phyloP scores from a whole-genome alignment of 2,329 filamentous ascomycete genomes.

The Beauveria sp. region DNA sequence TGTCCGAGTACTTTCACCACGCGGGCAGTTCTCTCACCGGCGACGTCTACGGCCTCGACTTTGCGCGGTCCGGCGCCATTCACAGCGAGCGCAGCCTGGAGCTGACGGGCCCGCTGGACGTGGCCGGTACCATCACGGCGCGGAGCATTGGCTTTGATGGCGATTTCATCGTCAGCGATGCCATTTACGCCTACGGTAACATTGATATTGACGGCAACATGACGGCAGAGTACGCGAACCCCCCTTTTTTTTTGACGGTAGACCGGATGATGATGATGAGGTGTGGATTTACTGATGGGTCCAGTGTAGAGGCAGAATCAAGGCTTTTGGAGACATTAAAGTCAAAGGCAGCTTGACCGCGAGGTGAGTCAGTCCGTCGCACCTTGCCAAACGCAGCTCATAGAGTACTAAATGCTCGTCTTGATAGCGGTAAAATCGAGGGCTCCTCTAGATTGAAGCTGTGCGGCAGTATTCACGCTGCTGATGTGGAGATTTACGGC shows the following conservation, averaged over 20 bases:
- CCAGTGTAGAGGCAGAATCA: slow-evolving; percentile 31
- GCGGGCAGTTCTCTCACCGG: slow-evolving; percentile 18
- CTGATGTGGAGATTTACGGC: slow-evolving; percentile 40
- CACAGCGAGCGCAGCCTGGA: slow-evolving; percentile 33
- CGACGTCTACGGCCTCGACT: slow-evolving; percentile 16
- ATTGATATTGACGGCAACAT: slow-evolving; percentile 35
- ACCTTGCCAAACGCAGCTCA: background rate
- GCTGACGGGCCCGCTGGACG: slow-evolving; percentile 38
- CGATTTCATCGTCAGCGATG: slow-evolving; percentile 36
- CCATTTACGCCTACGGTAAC: slow-evolving; percentile 39
- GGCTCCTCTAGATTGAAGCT: slow-evolving; percentile 40
- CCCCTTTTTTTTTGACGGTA: background rate
- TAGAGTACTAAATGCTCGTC: background rate
- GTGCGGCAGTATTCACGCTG: slow-evolving; percentile 33
- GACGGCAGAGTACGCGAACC: slow-evolving; percentile 30
- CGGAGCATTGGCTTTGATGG: slow-evolving; percentile 37
- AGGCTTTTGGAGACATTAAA: slow-evolving; percentile 39
- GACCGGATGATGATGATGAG: background rate
- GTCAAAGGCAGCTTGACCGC: slow-evolving; percentile 32
- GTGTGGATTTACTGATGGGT: background rate
- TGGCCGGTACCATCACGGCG: slow-evolving; percentile 39
- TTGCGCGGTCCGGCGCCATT: slow-evolving; percentile 31
- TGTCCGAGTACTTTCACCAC: slow-evolving; percentile 6
- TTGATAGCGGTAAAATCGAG: slow-evolving; percentile 35
- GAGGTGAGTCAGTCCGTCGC: slow-evolving; percentile 22